Evolutionary conservation across 768 basidiomycete species (phyloP).

Genomic region (Inosperma sp.): DNA sequence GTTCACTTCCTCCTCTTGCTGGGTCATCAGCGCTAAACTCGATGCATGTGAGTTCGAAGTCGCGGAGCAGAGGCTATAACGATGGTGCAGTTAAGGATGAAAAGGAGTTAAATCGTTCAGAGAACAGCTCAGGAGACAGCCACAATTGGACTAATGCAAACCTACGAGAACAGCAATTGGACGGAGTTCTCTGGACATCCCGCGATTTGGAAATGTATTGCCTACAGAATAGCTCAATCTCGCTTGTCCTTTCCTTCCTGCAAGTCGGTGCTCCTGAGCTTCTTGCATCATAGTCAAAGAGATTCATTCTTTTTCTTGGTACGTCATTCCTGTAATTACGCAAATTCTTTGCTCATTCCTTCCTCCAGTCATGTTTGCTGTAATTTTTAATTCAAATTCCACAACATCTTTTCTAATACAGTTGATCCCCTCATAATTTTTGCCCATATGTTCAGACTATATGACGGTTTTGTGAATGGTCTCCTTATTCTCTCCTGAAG

Average conservation of each 20-base stretch:
- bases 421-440: too few relatives aligned
- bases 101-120: conserved; percentile 39
- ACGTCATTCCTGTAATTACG: neutral
- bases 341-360: too few relatives aligned
- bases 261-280: conserved; percentile 46
- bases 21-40: conserved; percentile 17
- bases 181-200: conserved; percentile 65
- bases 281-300: conserved; percentile 14
- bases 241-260: conserved; percentile 63
- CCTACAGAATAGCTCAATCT: conserved; percentile 85
- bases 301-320: neutral
- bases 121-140: conserved; percentile 30
- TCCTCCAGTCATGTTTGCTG: too few relatives aligned
- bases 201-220: conserved; percentile 81
- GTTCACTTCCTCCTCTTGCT: conserved; percentile 8
- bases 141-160: conserved; percentile 23
- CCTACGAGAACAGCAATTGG: conserved; percentile 24
- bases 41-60: conserved; percentile 58
- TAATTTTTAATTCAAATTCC: too few relatives aligned
- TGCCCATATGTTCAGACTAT: too few relatives aligned
- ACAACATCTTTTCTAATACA: too few relatives aligned
- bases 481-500: too few relatives aligned
- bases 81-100: conserved; percentile 59
- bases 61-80: conserved; percentile 65
- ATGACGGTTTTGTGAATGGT: too few relatives aligned